Conservation (phyloP, 345 rosid genomes). For the Gossypium arboreum region DNA sequence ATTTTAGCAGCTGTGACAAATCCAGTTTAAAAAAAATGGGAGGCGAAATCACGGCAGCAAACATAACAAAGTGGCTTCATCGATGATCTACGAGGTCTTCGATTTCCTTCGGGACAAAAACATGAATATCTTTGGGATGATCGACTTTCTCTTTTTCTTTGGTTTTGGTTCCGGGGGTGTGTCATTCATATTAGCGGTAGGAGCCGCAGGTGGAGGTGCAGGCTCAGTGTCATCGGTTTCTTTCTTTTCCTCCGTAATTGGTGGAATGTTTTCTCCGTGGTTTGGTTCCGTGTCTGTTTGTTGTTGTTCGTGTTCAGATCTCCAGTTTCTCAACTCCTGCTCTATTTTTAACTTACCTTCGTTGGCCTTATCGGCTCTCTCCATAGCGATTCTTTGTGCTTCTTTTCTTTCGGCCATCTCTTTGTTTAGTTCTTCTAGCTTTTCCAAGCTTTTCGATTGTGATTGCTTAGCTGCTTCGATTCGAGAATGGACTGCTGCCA, state of each 20-base stretch:
- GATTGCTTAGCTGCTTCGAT: constrained; percentile 69
- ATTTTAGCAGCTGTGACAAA: constrained; percentile 1
- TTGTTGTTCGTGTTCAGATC: constrained; percentile 65
- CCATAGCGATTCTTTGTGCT: constrained; percentile 56
- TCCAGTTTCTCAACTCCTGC: constrained; percentile 87
- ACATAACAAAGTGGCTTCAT: not conserved
- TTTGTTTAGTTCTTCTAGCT: constrained; percentile 56
- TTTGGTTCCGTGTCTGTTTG: constrained; percentile 47
- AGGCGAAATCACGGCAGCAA: constrained; percentile 18
- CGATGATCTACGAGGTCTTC: constrained; percentile 28
- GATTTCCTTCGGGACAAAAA: constrained; percentile 57
- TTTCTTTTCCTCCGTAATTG: constrained; percentile 36
- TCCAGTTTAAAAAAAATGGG: not conserved
- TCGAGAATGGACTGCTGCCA: constrained; percentile 65
- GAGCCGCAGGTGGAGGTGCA: not conserved
- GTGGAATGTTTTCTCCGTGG: constrained; percentile 31
- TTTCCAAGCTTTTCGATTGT: constrained; percentile 48
- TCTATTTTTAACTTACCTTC: constrained; percentile 79
- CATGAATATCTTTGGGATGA: constrained; percentile 75
- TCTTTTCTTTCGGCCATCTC: constrained; percentile 59
- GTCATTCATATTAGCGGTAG: constrained; percentile 15
- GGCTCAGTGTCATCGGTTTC: constrained; percentile 28
- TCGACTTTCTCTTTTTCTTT: constrained; percentile 73
- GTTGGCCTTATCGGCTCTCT: constrained; percentile 80
- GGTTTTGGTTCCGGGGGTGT: constrained; percentile 32